These are phyloP conservation scores for Penicillium sp. DNA, from an alignment of 2,329 filamentous ascomycete species.

Conservation along the genomic window DNA sequence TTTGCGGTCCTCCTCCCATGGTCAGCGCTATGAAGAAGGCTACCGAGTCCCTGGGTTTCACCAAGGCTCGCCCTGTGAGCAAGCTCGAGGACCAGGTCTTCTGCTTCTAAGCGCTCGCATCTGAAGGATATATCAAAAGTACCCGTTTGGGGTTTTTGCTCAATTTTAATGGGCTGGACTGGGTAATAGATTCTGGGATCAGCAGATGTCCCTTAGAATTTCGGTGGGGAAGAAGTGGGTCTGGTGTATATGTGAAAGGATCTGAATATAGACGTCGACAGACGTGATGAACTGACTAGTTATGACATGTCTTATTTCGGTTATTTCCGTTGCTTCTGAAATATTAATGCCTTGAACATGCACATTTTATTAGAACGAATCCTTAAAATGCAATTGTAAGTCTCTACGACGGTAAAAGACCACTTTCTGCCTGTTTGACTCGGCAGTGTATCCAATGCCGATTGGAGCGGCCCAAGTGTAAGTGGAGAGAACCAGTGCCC, in stretches of 20 bases:
- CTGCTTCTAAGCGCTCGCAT: slow-evolving; percentile 67
- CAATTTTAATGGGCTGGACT: not conserved
- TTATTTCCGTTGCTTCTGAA: not conserved
- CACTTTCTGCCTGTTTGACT: too few relatives aligned
- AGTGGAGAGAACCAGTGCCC: too few relatives aligned
- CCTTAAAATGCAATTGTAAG: too few relatives aligned
- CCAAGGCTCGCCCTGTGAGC: slow-evolving; percentile 91
- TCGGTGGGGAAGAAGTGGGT: not conserved
- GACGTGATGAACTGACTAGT: not conserved
- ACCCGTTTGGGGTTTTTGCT: not conserved
- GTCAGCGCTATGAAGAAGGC: slow-evolving; percentile 96
- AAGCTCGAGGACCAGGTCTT: slow-evolving; percentile 98
- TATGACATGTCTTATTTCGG: too few relatives aligned
- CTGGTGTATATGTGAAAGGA: not conserved
- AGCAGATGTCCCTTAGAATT: not conserved
- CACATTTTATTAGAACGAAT: too few relatives aligned
- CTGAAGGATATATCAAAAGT: not conserved
- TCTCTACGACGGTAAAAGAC: too few relatives aligned
- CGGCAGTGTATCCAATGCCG: too few relatives aligned
- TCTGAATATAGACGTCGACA: not conserved
- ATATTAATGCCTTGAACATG: not conserved
- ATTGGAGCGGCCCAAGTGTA: too few relatives aligned
- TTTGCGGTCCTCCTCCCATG: slow-evolving; percentile 97
- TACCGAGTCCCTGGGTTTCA: slow-evolving; percentile 81
- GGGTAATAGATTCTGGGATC: not conserved